Conservation (phyloP, 73 alveolate genomes). For the Tetrahymena elliotti region DNA sequence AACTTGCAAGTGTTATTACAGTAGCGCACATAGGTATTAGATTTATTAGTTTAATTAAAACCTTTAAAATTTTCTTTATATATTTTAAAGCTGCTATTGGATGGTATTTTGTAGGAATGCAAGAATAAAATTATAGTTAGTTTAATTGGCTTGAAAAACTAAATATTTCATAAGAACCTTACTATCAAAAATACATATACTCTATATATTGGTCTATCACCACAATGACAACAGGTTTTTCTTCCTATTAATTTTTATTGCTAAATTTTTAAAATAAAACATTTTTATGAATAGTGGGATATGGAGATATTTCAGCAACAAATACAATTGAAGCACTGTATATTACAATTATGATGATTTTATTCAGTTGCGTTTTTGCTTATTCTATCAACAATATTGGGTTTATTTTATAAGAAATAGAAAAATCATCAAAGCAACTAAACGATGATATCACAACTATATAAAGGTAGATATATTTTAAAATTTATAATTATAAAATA, state of each 20-base stretch:
- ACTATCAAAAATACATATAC: not conserved
- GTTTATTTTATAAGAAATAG: not conserved
- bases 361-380: conserved; percentile 35
- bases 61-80: no score
- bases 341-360: conserved; percentile 64
- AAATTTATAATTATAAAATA: not conserved
- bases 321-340: conserved; percentile 50
- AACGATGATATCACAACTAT: not conserved
- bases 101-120: not conserved
- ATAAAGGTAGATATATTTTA: not conserved
- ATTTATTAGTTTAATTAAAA: no score
- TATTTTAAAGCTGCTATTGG: not conserved
- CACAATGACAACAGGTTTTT: not conserved
- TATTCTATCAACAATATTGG: conserved; percentile 34
- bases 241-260: not conserved
- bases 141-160: not conserved
- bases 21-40: not conserved
- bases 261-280: no score
- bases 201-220: not conserved
- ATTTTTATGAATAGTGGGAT: conserved; percentile 50
- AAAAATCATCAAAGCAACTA: not conserved
- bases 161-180: not conserved
- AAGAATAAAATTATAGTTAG: not conserved
- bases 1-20: not conserved
- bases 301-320: conserved; percentile 77